Percentiles rank a stretch among this genome's conserved stretches.
Evolutionary conservation across 345 rosid species (phyloP).

Genomic region (Populus euphratica): DNA sequence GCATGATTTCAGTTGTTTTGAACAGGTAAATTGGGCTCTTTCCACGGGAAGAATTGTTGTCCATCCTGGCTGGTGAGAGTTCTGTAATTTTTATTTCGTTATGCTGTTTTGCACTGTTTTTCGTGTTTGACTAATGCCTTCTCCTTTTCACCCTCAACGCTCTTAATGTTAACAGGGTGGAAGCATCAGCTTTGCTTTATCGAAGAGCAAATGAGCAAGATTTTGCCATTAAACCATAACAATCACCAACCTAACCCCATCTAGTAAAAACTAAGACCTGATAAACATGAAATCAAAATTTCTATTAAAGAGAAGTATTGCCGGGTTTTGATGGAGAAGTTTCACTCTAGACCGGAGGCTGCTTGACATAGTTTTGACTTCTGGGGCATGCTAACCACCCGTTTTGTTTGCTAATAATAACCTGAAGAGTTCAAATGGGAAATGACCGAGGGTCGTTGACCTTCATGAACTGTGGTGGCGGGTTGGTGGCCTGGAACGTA

Average conservation of each 20-base stretch:
- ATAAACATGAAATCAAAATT: conserved; percentile 22
- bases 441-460: neutral
- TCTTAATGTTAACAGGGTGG: conserved; percentile 66
- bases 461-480: neutral
- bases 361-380: neutral
- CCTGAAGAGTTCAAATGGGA: neutral
- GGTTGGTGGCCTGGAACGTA: neutral
- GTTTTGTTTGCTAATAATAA: neutral
- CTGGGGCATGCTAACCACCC: neutral
- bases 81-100: neutral
- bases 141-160: neutral
- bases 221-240: conserved; percentile 73
- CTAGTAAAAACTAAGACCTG: conserved; percentile 33
- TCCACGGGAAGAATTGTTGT: conserved; percentile 75
- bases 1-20: conserved; percentile 20
- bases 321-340: conserved; percentile 21
- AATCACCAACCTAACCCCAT: conserved; percentile 16
- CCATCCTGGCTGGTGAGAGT: conserved; percentile 89
- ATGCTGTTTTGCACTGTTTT: neutral
- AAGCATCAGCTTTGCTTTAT: conserved; percentile 95
- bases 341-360: neutral
- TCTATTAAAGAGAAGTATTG: conserved; percentile 15
- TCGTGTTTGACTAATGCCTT: conserved; percentile 10
- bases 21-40: conserved; percentile 95
- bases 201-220: conserved; percentile 89